Percentiles rank a stretch among this genome's conserved stretches.
Conservation (phyloP, 805 yeast genomes). For the Myxozyma geophila region DNA sequence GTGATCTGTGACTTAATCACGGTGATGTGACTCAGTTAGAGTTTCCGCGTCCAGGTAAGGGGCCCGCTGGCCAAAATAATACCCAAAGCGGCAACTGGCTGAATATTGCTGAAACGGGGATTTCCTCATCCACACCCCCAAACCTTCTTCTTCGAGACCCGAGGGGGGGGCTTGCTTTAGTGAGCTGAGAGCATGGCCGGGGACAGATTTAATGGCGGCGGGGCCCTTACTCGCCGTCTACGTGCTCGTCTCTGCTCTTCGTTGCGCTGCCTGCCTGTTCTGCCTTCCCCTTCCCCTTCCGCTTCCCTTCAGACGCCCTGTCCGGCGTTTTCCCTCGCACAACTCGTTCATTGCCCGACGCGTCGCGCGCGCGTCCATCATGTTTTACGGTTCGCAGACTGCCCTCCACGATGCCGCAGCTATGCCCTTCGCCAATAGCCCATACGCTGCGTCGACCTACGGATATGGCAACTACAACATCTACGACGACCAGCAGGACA, state of each 20-base stretch:
- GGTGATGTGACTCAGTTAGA: not conserved
- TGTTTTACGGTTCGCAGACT: constrained; percentile 11
- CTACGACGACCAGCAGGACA: not conserved
- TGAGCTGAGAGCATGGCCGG: not conserved
- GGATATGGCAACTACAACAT: constrained; percentile 10
- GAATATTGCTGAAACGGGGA: constrained; percentile 1
- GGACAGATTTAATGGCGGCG: constrained; percentile 1
- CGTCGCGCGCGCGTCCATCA: constrained; percentile 8
- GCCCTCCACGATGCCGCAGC: constrained; percentile 6
- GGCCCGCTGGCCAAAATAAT: not conserved
- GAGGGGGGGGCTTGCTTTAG: constrained; percentile 4
- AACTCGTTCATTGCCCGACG: not conserved
- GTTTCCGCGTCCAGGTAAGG: not conserved
- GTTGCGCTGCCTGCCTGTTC: not conserved
- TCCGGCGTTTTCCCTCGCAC: not conserved
- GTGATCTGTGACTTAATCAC: not conserved
- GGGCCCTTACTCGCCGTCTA: not conserved
- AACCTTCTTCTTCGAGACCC: not conserved
- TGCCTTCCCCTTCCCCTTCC: not conserved
- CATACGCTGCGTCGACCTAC: constrained; percentile 1
- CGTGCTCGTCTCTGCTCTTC: not conserved
- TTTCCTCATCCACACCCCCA: not conserved
- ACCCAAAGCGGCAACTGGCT: constrained; percentile 4
- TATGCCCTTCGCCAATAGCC: constrained; percentile 11
- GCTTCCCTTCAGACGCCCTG: not conserved